phyloP scores from a whole-genome alignment of 306 rosid species.

The Inga leiocalycina region DNA sequence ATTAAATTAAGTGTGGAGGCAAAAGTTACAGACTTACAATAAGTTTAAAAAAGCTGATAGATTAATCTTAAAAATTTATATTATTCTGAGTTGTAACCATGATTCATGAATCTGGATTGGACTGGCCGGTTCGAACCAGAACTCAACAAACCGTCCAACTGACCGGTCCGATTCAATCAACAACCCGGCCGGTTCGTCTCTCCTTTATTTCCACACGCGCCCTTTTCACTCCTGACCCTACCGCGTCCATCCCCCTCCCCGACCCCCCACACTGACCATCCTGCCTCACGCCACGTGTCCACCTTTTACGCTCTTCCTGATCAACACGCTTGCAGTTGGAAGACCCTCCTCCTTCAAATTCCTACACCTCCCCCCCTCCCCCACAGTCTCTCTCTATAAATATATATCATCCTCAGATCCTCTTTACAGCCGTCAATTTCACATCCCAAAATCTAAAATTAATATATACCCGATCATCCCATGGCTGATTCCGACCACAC shows the following conservation, averaged over 20 bases:
- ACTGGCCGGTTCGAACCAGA: too few relatives aligned
- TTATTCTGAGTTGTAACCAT: too few relatives aligned
- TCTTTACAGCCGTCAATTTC: constrained; percentile 30
- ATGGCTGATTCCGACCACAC: constrained; percentile 8
- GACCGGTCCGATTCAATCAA: too few relatives aligned
- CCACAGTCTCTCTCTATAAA: not conserved
- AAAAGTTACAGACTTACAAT: too few relatives aligned
- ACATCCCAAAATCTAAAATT: not conserved
- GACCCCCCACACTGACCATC: not conserved
- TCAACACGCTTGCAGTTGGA: constrained; percentile 44
- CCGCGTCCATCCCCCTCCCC: constrained; percentile 23
- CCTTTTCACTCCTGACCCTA: constrained; percentile 1
- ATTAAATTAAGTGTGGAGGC: too few relatives aligned
- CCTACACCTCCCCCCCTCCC: not conserved
- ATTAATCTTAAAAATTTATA: too few relatives aligned
- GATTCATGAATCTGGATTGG: too few relatives aligned
- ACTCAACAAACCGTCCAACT: too few relatives aligned
- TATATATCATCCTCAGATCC: not conserved
- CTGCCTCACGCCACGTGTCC: constrained; percentile 26
- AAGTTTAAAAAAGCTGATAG: too few relatives aligned
- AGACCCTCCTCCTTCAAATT: not conserved
- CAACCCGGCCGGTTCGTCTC: not conserved
- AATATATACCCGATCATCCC: not conserved
- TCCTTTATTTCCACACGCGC: constrained; percentile 16
- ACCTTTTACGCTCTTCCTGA: constrained; percentile 43